Base-by-base conservation (phyloP, 345 rosid genomes). In the Bruguiera sexangula region DNA sequence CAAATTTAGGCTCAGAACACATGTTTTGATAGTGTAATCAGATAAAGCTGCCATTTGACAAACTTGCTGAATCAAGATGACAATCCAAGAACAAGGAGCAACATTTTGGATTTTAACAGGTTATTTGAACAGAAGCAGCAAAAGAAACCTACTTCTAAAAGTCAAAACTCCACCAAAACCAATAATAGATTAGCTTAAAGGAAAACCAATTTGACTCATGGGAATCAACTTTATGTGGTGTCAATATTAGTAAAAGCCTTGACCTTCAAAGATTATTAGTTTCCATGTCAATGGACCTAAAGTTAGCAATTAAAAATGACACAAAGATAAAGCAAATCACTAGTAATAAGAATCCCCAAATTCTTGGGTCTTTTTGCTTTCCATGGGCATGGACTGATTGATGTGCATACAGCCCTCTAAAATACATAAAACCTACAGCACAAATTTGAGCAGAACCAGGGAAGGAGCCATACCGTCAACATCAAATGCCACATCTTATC, bases 401-500 rank as follows among this genome's bases (percentile, higher is more conserved):
- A 56, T 8, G 26, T 24, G 29, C 60, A 8, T 56, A 8, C 22
- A 56, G 15, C 29, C 16, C 5, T 56, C 18, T 24, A 21, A 21
- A 27, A 56, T 13, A 54, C 21, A 13, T 36, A 21, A 60, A 57
- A 10, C 27, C 56, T n/a, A 67, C 46, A 37, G 55, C 3, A 65
- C 5, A 53, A 34, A 19, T 46, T 6, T 62, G 63, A 46, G 5
- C 8, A 48, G 59, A 22, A 59, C 60, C 46, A 57, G 71, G 74
- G 62, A 59, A 69, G 52, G 69, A 43, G 51, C 5, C 60, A 24
- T 88, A 91, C 97, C 87, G 86, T 86, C 19, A 73, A 75, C 88
- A 91, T 78, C 67, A 91, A 75, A 27, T 53, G 84, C 93, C 95
- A 82, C 86, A 87, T 82, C 69, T 74, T 82, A 71, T 78, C 70